These are phyloP conservation scores for Globisporangium mamillatum DNA, from an alignment of 352 stramenopile species.

Conservation along the genomic window DNA sequence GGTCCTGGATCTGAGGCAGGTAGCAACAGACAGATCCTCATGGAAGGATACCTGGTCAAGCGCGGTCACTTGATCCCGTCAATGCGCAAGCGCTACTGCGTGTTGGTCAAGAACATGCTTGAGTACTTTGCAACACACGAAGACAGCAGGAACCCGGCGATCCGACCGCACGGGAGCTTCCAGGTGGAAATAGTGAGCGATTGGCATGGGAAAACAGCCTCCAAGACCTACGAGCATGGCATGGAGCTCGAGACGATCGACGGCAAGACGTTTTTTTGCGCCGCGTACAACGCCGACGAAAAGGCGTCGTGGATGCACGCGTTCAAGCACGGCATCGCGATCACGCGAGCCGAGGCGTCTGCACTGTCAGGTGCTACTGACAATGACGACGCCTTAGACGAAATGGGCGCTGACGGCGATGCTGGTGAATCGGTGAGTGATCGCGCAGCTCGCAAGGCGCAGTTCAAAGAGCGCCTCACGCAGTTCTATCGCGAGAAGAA, in stretches of 20 bases:
- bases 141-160: constrained; percentile 47
- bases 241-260: constrained; percentile 70
- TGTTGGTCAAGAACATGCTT: constrained; percentile 49
- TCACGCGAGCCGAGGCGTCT: constrained; percentile 20
- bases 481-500: constrained; percentile 63
- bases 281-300: constrained; percentile 44
- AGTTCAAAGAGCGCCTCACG: constrained; percentile 38
- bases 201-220: constrained; percentile 65
- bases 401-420: neutral
- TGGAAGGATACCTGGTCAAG: constrained; percentile 79
- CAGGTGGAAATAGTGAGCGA: constrained; percentile 53
- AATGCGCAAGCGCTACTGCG: constrained; percentile 75
- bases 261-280: constrained; percentile 72
- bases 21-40: constrained; percentile 28
- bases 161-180: constrained; percentile 33
- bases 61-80: constrained; percentile 67
- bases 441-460: constrained; percentile 8
- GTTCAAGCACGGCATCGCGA: constrained; percentile 49
- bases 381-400: neutral
- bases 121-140: constrained; percentile 71
- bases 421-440: constrained; percentile 18
- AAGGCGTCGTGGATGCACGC: constrained; percentile 62
- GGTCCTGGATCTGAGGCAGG: neutral
- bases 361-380: constrained; percentile 7
- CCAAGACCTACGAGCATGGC: constrained; percentile 49